Evolutionary conservation across 2,329 filamentous ascomycete genomes (phyloP), one percentile per base, ranked within the genome.

Genomic region (Raffaelea albimanens): DNA sequence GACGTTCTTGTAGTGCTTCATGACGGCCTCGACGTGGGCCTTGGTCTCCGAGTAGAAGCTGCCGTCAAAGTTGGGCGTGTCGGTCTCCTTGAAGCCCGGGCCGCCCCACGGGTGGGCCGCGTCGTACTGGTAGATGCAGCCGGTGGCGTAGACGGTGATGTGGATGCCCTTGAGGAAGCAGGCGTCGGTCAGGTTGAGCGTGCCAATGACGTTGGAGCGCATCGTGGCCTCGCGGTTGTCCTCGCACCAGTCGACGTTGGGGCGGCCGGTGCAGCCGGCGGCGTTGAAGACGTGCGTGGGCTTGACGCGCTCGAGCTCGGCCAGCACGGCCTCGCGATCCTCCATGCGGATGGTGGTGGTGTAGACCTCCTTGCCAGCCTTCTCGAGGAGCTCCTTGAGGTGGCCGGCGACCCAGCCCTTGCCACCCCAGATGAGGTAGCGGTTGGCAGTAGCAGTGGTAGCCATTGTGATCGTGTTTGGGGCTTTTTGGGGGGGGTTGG

Each of bases 171-270:
- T 69, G 53, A 73, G 64, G 56, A 67, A 76, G 63, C 80, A 84
- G 61, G 67, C 70, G 59, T 84, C 79, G 31, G 78, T 69, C 56
- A 85, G 63, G 59, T 80, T 83, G 54, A 83, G 59, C 33, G 79
- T 77, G 46, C 81, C 81, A 42, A 83, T 73, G 47, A 80, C 80
- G 58, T 85, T 85, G 60, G 76, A 82, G 50, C 80, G 72, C 59
- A 84, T 75, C 7, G 81, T 85, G 47, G 76, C 75, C 62, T 81
- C 75, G 64, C 77, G 82, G 67, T 85, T 75, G 58, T 82, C 77
- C 65, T 85, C 82, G 57, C 81, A 84, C 80, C 80, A 83, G 64
- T 84, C 81, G 60, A 83, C 79, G 54, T 84, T 85, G 52, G 80
- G 80, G 21, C 78, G 71, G 44, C 82, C 81, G 3, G 80, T 84